Conservation (phyloP, 352 stramenopile genomes). For the Lagenidium sp. region DNA sequence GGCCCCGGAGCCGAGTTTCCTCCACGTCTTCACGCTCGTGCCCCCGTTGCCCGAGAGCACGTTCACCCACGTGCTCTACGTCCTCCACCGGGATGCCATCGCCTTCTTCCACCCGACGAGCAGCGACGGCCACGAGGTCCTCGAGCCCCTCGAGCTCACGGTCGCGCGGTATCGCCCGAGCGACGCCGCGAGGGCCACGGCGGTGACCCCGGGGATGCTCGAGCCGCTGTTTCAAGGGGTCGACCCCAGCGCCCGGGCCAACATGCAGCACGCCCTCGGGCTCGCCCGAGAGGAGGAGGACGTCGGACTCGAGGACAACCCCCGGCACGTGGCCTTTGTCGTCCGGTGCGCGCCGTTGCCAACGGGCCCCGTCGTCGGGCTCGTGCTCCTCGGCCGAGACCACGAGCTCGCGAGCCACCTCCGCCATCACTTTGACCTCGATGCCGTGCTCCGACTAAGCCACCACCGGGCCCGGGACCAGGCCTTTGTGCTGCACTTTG, state of each 20-base stretch:
- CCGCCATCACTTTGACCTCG: constrained; percentile 28
- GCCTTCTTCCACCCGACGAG: constrained; percentile 17
- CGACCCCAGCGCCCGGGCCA: neutral
- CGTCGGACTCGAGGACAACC: constrained; percentile 38
- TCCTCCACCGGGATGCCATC: constrained; percentile 24
- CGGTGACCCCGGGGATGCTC: neutral
- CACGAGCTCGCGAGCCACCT: constrained; percentile 18
- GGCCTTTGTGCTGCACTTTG: constrained; percentile 26
- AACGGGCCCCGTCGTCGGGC: constrained; percentile 7
- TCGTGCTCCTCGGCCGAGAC: constrained; percentile 15
- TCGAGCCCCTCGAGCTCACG: constrained; percentile 11
- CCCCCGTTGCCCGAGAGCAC: constrained; percentile 13
- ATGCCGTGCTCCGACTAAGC: constrained; percentile 34
- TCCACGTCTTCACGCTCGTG: constrained; percentile 21
- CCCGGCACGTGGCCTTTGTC: constrained; percentile 28
- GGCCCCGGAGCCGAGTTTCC: constrained; percentile 13
- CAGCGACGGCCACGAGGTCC: constrained; percentile 8
- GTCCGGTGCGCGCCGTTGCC: constrained; percentile 9
- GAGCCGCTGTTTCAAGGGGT: constrained; percentile 4
- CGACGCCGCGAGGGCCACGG: no score
- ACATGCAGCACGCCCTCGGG: constrained; percentile 15
- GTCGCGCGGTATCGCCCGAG: constrained; percentile 3
- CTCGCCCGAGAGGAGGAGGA: constrained; percentile 19
- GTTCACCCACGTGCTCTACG: constrained; percentile 25
- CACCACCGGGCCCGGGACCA: constrained; percentile 48